phyloP scores from a whole-genome alignment of 805 yeast species.

The Ogataea philodendri region DNA sequence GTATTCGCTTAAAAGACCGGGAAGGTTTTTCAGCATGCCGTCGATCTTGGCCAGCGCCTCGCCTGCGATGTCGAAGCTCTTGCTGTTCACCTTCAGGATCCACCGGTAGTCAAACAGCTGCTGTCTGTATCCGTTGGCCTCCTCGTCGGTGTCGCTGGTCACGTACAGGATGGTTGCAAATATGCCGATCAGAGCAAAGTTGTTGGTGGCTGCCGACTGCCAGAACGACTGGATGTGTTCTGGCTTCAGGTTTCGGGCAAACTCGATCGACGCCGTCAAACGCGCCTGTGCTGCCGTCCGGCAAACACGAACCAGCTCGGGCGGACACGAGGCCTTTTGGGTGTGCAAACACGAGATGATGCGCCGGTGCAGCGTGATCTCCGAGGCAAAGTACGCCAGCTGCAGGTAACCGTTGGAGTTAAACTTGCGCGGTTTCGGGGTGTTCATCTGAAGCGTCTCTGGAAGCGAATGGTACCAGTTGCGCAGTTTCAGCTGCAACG shows the following conservation, averaged over 20 bases:
- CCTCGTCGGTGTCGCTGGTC: conserved; percentile 61
- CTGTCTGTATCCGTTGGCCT: conserved; percentile 60
- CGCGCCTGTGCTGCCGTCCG: conserved; percentile 84
- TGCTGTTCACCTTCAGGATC: conserved; percentile 69
- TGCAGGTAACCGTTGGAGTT: conserved; percentile 79
- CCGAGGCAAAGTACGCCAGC: conserved; percentile 85
- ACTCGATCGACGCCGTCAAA: conserved; percentile 76
- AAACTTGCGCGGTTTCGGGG: conserved; percentile 57
- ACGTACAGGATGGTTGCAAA: conserved; percentile 80
- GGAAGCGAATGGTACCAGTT: conserved; percentile 79
- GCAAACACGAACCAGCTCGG: conserved; percentile 63
- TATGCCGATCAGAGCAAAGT: conserved; percentile 79
- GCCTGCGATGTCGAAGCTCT: conserved; percentile 76
- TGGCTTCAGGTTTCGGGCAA: conserved; percentile 68
- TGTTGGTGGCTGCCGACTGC: conserved; percentile 79
- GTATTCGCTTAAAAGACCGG: conserved; percentile 50
- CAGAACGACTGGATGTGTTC: conserved; percentile 88
- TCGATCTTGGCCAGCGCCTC: conserved; percentile 72
- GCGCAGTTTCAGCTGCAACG: conserved; percentile 66
- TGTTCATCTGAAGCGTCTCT: conserved; percentile 57
- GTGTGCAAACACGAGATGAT: conserved; percentile 56
- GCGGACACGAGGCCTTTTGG: conserved; percentile 38
- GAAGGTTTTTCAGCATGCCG: conserved; percentile 68
- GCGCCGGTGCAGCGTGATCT: conserved; percentile 78
- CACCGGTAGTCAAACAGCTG: conserved; percentile 74